phyloP scores from a whole-genome alignment of 192 early-diverging fungal species.

The Entomortierella beljakovae region DNA sequence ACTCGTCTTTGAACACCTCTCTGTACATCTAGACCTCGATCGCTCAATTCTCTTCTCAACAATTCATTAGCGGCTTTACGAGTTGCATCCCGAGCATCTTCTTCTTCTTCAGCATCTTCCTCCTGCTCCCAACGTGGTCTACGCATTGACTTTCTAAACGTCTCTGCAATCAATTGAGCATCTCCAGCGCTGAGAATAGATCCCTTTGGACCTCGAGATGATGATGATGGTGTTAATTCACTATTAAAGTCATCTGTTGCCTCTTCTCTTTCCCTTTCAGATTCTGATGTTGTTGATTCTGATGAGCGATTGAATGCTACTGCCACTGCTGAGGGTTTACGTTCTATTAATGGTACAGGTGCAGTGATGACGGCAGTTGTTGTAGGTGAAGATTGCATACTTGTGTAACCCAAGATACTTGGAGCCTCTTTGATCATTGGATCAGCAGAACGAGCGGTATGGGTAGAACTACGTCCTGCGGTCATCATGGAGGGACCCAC shows the following conservation, averaged over 20 bases:
- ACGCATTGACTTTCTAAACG: conserved; percentile 50
- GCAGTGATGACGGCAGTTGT: background rate
- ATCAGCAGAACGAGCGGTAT: conserved; percentile 39
- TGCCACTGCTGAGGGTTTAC: conserved; percentile 15
- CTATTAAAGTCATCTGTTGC: too few species aligned
- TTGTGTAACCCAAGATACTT: conserved; percentile 14
- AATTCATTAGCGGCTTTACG: conserved; percentile 34
- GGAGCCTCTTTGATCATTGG: conserved; percentile 35
- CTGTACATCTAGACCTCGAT: conserved; percentile 43
- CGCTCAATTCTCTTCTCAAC: conserved; percentile 40
- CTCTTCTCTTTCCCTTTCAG: background rate
- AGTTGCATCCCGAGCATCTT: conserved; percentile 13
- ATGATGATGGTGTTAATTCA: background rate
- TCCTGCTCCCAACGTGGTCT: conserved; percentile 37
- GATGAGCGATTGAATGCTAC: background rate
- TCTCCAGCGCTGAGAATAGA: conserved; percentile 23
- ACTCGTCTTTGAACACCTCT: conserved; percentile 43
- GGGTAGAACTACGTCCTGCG: conserved; percentile 29
- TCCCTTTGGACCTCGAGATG: background rate
- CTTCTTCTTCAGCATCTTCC: conserved; percentile 26
- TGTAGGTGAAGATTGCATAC: background rate
- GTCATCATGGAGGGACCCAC: conserved; percentile 4
- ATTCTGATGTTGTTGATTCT: conserved; percentile 2
- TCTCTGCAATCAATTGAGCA: conserved; percentile 49
- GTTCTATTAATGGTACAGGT: conserved; percentile 22